Conservation (phyloP, 257 asterid genomes). For the Gentiana dahurica region DNA sequence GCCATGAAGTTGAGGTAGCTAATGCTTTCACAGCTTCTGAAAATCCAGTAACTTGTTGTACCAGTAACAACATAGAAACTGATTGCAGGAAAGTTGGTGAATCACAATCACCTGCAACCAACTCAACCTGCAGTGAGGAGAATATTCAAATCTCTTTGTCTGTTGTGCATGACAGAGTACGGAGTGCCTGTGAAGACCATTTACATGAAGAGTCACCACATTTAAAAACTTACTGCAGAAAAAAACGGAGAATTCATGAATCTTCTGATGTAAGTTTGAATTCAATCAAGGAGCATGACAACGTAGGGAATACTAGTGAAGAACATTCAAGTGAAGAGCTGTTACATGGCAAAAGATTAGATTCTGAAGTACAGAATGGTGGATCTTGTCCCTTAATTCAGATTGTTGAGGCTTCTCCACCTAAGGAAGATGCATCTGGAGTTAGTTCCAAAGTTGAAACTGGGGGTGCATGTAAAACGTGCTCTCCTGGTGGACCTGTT, state of each 20-base stretch:
- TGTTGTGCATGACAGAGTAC: not conserved
- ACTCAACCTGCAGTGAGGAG: slow-evolving; percentile 7
- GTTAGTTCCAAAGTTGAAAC: not conserved
- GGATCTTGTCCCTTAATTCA: too few species aligned
- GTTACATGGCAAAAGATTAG: not conserved
- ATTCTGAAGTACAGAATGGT: too few species aligned
- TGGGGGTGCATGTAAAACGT: slow-evolving; percentile 18
- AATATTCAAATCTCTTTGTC: slow-evolving; percentile 6
- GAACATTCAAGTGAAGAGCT: slow-evolving; percentile 16
- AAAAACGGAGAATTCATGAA: slow-evolving; percentile 11
- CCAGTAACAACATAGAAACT: slow-evolving; percentile 7
- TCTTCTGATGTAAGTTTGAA: slow-evolving; percentile 6
- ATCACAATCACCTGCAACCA: slow-evolving; percentile 6
- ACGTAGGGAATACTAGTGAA: slow-evolving; percentile 3
- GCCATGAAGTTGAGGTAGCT: slow-evolving; percentile 5
- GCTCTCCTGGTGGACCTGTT: not conserved
- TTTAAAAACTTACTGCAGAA: not conserved
- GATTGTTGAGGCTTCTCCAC: too few species aligned
- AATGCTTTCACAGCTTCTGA: slow-evolving; percentile 8
- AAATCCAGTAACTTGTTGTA: slow-evolving; percentile 2
- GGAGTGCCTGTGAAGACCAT: slow-evolving; percentile 11
- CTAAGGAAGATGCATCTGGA: too few species aligned
- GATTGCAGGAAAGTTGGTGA: slow-evolving; percentile 8
- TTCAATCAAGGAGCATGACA: slow-evolving; percentile 2
- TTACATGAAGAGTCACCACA: slow-evolving; percentile 10